Percentiles rank a stretch among this genome's conserved stretches.
Conservation (phyloP, 805 yeast genomes). For the Kodamaea leandrae region DNA sequence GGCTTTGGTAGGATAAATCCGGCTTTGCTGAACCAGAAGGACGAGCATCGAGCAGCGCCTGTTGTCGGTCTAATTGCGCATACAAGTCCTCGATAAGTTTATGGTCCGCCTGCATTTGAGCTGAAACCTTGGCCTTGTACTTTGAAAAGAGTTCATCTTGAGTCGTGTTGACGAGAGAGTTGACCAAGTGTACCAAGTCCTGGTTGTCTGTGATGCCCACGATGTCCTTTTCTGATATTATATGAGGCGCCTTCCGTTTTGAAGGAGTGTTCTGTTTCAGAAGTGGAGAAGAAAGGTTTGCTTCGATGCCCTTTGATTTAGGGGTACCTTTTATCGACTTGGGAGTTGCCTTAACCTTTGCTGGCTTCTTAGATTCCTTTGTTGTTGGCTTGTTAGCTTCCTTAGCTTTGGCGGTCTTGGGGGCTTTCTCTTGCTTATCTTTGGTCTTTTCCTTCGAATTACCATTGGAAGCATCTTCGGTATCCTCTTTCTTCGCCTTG, state of each 20-base stretch:
- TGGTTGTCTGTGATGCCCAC: conserved; percentile 16
- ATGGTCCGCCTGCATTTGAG: conserved; percentile 18
- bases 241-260: conserved; percentile 1
- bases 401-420: neutral
- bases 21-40: conserved; percentile 6
- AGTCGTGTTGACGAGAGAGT: conserved; percentile 29
- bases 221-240: conserved; percentile 8
- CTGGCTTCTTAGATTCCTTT: too few relatives aligned
- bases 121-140: conserved; percentile 21
- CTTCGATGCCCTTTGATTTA: too few relatives aligned
- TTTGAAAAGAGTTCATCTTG: conserved; percentile 31
- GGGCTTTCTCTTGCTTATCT: neutral
- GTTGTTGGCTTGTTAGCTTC: neutral
- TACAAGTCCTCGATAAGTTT: conserved; percentile 24
- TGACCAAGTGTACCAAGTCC: conserved; percentile 29
- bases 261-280: conserved; percentile 6
- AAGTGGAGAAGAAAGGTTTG: neutral
- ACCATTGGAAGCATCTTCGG: neutral
- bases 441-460: neutral
- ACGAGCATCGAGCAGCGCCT: too few relatives aligned
- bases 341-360: neutral
- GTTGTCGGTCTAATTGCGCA: too few relatives aligned
- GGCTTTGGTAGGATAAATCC: conserved; percentile 5
- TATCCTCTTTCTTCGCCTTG: neutral
- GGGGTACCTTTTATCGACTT: neutral